A percentile compares a stretch with the other conserved stretches of the same genome.
phyloP scores from a whole-genome alignment of 768 basidiomycete species.

The Peribolospora kevripleyi region DNA sequence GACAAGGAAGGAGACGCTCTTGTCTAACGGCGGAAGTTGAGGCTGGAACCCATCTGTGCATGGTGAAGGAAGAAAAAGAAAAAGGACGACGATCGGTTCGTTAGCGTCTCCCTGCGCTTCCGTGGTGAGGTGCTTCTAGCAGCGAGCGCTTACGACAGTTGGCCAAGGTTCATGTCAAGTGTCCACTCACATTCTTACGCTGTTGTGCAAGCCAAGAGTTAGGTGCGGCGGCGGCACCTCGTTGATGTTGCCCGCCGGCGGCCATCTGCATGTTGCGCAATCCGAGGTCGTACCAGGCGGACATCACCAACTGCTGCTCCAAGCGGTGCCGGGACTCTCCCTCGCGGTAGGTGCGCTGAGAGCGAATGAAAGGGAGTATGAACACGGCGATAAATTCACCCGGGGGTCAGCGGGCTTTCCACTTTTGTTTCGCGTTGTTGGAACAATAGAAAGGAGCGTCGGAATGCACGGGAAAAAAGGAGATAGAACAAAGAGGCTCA shows the following conservation, averaged over 20 bases:
- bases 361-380: background rate
- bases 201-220: constrained; percentile 48
- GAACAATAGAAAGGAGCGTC: background rate
- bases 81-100: too few relatives aligned
- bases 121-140: too few relatives aligned
- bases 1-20: too few relatives aligned
- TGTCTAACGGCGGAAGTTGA: too few relatives aligned
- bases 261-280: constrained; percentile 40
- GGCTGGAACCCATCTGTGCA: too few relatives aligned
- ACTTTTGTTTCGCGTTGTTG: background rate
- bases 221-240: constrained; percentile 26
- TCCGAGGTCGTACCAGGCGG: constrained; percentile 44
- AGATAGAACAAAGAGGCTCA: constrained; percentile 21
- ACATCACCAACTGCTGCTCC: constrained; percentile 62
- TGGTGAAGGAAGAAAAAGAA: too few relatives aligned
- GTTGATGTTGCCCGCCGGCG: constrained; percentile 28
- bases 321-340: constrained; percentile 35
- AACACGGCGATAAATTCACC: background rate
- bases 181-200: constrained; percentile 27
- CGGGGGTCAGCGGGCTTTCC: background rate
- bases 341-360: constrained; percentile 24
- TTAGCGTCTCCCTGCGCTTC: too few relatives aligned
- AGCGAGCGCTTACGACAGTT: too few relatives aligned
- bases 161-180: too few relatives aligned
- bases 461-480: constrained; percentile 23